phyloP scores from a whole-genome alignment of 1,139 yeast species.

The Sugiyamaella xylanicola region DNA sequence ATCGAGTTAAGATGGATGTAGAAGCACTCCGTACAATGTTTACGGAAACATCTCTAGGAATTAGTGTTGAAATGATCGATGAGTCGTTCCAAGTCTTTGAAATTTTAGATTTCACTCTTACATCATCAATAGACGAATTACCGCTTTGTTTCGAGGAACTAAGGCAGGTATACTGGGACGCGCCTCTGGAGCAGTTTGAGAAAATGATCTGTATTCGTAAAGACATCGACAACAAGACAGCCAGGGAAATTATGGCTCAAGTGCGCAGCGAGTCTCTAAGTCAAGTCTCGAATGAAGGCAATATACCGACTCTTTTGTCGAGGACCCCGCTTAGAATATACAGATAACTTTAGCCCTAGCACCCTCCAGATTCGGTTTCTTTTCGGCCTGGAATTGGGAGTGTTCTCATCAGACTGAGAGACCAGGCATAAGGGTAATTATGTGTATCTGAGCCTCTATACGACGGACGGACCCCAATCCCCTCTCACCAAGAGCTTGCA shows the following conservation, averaged over 20 bases:
- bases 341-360: neutral
- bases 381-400: too few relatives aligned
- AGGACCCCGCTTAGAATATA: conserved; percentile 27
- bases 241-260: conserved; percentile 40
- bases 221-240: conserved; percentile 42
- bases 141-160: conserved; percentile 64
- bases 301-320: conserved; percentile 32
- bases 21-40: conserved; percentile 65
- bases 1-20: conserved; percentile 66
- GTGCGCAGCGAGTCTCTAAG: conserved; percentile 40
- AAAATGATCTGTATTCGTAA: conserved; percentile 43
- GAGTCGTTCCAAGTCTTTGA: conserved; percentile 67
- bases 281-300: conserved; percentile 30
- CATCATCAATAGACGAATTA: conserved; percentile 53
- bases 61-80: conserved; percentile 45
- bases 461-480: too few relatives aligned
- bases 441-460: too few relatives aligned
- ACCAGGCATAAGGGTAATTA: too few relatives aligned
- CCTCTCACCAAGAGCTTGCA: too few relatives aligned
- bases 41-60: conserved; percentile 49
- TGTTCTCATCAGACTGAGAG: too few relatives aligned
- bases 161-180: conserved; percentile 65
- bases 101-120: conserved; percentile 67
- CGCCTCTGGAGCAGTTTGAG: conserved; percentile 47
- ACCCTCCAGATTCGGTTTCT: too few relatives aligned